These are phyloP conservation scores for Boechera stricta DNA, from an alignment of 345 rosid species.

Conservation along the genomic window DNA sequence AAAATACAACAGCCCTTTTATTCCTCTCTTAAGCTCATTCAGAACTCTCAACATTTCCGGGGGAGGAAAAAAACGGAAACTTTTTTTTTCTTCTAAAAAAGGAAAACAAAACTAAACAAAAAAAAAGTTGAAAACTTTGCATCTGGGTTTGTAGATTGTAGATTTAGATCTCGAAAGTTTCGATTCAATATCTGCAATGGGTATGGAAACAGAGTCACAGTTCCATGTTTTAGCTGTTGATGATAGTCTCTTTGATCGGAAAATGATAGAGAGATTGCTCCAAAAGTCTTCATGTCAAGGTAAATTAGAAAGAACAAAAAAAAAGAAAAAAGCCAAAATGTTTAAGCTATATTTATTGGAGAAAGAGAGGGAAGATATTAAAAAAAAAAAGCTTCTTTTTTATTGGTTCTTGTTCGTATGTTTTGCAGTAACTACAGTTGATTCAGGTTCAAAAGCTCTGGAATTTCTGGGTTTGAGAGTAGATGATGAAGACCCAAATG, in stretches of 20 bases:
- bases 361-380: background rate
- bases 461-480: conserved; percentile 73
- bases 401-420: background rate
- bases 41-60: conserved; percentile 29
- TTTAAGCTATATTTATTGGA: background rate
- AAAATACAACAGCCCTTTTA: conserved; percentile 14
- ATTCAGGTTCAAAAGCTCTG: conserved; percentile 88
- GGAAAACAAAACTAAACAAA: too few relatives aligned
- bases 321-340: background rate
- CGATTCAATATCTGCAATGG: conserved; percentile 25
- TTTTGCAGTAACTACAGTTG: conserved; percentile 80
- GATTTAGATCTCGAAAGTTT: conserved; percentile 11
- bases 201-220: conserved; percentile 53
- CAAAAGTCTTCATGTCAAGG: conserved; percentile 91
- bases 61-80: background rate
- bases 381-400: background rate
- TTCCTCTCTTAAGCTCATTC: conserved; percentile 3
- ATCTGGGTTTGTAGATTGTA: background rate
- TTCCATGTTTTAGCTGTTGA: conserved; percentile 98
- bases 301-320: conserved; percentile 2
- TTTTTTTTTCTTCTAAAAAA: background rate
- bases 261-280: conserved; percentile 85
- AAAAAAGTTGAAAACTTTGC: conserved; percentile 28
- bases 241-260: conserved; percentile 79
- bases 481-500: conserved; percentile 47